Evolutionary conservation across 306 rosid genomes (phyloP).

Genomic region (Gynostemma pentaphyllum): DNA sequence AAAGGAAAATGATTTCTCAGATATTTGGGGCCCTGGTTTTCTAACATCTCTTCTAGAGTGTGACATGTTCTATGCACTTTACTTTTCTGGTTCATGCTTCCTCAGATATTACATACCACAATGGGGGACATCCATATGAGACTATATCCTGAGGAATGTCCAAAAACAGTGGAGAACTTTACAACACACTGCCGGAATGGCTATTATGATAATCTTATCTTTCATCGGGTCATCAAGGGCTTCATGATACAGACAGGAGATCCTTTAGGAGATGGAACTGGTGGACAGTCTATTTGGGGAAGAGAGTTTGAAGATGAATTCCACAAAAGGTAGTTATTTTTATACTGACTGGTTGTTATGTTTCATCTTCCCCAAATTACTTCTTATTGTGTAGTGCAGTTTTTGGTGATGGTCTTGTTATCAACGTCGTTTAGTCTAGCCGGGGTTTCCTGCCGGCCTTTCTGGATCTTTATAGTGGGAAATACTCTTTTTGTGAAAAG

Average conservation of each 20-base stretch:
- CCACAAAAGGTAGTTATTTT: slow-evolving; percentile 67
- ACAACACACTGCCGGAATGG: slow-evolving; percentile 97
- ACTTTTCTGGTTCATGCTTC: slow-evolving; percentile 3
- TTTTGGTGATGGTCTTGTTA: slow-evolving; percentile 1
- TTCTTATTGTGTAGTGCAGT: not conserved
- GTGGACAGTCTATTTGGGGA: slow-evolving; percentile 99
- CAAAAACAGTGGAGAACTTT: slow-evolving; percentile 96
- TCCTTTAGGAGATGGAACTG: slow-evolving; percentile 98
- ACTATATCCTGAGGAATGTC: slow-evolving; percentile 94
- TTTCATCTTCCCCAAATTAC: not conserved
- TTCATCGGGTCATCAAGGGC: slow-evolving; percentile 94
- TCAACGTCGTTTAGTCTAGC: not conserved
- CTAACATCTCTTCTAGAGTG: not conserved
- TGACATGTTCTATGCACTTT: not conserved
- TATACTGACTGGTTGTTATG: not conserved
- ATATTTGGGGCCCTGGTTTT: not conserved
- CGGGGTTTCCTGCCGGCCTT: not conserved
- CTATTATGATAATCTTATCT: slow-evolving; percentile 84
- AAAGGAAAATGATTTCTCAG: not conserved
- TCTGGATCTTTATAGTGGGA: not conserved
- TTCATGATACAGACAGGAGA: slow-evolving; percentile 99
- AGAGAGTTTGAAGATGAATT: slow-evolving; percentile 97
- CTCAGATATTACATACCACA: slow-evolving; percentile 78
- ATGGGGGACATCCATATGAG: slow-evolving; percentile 97
- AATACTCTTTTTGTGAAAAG: not conserved